Base-by-base conservation (phyloP, 1,284 basidiomycete species). In the Volvariella surrecta region DNA sequence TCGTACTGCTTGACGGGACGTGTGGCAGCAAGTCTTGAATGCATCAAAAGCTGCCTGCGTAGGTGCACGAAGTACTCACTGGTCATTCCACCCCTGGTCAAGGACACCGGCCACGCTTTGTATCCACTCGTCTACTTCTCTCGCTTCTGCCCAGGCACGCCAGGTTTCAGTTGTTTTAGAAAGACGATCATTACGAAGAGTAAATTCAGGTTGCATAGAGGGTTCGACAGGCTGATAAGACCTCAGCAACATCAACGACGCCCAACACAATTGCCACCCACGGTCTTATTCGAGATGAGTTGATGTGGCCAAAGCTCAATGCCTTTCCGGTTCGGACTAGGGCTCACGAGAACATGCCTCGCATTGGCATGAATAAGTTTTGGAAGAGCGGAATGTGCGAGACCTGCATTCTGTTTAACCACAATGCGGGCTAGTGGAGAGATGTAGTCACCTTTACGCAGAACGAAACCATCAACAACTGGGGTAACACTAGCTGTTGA, bases 381-480 rank as follows among this genome's bases (percentile, higher is more conserved):
- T 19, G 87, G 86, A n/a, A 89, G 66, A 3, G 77, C 58, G 31
- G 87, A 88, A 54, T 79, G 77, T 28, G 73, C 64, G 30, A 89
- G 74, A 42, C 87, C 86, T 89, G 44, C 16, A 20, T 13, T 24
- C 3, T 32, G 31, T 16, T 16, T 6, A 31, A n/a, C n/a, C n/a
- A n/a, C 11, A 16, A 22, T 42, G 2, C 18, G n/a, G 19, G 10
- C 11, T 39, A 22, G 38, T 24, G 38, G 34, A 18, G 15, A n/a
- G 17, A 31, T 10, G 8, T 18, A 44, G 32, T 34, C 49, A 82
- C 94, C 94, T 74, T 97, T 97, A 52, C 94, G 78, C 39, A 99
- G 75, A 30, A 99, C 95, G 56, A 99, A 99, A 0, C 96, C 96
- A 56, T 99, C 96, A 6, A 95, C 91, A 8, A 99, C 88, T 1